phyloP scores from a whole-genome alignment of 2,329 filamentous ascomycete species.

The Polychaeton citri region DNA sequence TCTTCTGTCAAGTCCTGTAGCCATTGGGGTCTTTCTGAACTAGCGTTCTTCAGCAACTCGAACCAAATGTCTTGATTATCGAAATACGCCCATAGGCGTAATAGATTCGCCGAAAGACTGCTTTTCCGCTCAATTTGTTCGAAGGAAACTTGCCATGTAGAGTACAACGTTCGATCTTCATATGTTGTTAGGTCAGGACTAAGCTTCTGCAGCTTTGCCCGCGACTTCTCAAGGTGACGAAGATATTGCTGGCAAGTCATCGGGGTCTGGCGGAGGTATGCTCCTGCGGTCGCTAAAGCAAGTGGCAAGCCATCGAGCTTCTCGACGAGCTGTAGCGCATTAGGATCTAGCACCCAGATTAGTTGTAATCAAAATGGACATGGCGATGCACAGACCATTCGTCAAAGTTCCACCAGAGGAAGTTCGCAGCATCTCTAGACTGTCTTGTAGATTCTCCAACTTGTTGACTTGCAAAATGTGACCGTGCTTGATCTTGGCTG shows the following conservation, averaged over 20 bases:
- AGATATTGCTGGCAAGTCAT: constrained; percentile 1
- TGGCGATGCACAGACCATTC: constrained; percentile 15
- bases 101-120: constrained; percentile 11
- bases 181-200: constrained; percentile 12
- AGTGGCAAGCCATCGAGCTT: constrained; percentile 18
- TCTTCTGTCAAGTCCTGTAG: constrained; percentile 11
- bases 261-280: constrained; percentile 9
- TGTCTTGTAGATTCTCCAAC: constrained; percentile 18
- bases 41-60: constrained; percentile 10
- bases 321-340: constrained; percentile 13
- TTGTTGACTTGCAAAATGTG: constrained; percentile 20
- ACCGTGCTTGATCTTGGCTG: constrained; percentile 21
- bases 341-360: constrained; percentile 14
- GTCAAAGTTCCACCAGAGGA: constrained; percentile 14
- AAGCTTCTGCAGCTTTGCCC: constrained; percentile 14
- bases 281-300: constrained; percentile 13
- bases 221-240: constrained; percentile 3
- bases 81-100: constrained; percentile 18
- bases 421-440: constrained; percentile 20
- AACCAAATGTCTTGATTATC: constrained; percentile 17
- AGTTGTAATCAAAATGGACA: neutral
- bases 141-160: constrained; percentile 21
- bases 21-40: constrained; percentile 11
- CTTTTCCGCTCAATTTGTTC: constrained; percentile 13
- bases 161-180: constrained; percentile 12